phyloP scores from a whole-genome alignment of 2,329 filamentous ascomycete genomes.

The Biscogniauxia mediterranea region DNA sequence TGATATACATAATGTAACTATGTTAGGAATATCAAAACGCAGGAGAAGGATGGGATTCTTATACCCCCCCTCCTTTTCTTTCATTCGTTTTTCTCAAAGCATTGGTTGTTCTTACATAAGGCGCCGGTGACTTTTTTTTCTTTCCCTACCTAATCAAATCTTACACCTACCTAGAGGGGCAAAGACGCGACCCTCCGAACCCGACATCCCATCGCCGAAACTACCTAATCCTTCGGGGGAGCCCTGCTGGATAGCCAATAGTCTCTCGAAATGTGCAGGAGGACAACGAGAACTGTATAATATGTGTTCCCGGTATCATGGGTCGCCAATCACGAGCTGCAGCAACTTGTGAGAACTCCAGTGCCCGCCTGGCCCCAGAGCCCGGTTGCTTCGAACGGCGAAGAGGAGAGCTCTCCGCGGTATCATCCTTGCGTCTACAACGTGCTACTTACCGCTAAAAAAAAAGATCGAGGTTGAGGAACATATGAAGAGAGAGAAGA shows the following conservation, averaged over 20 bases:
- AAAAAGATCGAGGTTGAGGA: not conserved
- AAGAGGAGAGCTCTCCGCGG: slow-evolving; percentile 1
- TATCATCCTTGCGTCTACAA: slow-evolving; percentile 10
- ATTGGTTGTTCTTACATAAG: too few species aligned
- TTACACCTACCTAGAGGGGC: not conserved
- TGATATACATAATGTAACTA: too few species aligned
- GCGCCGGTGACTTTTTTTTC: too few species aligned
- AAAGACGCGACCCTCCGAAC: not conserved
- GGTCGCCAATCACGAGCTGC: slow-evolving; percentile 18
- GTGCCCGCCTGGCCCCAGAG: not conserved
- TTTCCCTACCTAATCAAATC: not conserved
- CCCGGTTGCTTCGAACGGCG: not conserved
- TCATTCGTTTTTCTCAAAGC: too few species aligned
- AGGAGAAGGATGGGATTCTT: too few species aligned
- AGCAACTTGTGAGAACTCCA: slow-evolving; percentile 4
- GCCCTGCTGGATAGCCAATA: not conserved
- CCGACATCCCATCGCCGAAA: not conserved
- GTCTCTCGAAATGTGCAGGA: not conserved
- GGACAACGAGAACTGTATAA: slow-evolving; percentile 4
- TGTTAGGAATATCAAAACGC: too few species aligned
- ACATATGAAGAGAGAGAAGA: not conserved
- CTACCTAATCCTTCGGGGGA: slow-evolving; percentile 1
- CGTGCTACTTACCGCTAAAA: not conserved
- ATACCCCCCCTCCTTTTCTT: too few species aligned
- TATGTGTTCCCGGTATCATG: slow-evolving; percentile 16